Conservation (phyloP, 441 rosid genomes). For the Euphorbia corollata region DNA sequence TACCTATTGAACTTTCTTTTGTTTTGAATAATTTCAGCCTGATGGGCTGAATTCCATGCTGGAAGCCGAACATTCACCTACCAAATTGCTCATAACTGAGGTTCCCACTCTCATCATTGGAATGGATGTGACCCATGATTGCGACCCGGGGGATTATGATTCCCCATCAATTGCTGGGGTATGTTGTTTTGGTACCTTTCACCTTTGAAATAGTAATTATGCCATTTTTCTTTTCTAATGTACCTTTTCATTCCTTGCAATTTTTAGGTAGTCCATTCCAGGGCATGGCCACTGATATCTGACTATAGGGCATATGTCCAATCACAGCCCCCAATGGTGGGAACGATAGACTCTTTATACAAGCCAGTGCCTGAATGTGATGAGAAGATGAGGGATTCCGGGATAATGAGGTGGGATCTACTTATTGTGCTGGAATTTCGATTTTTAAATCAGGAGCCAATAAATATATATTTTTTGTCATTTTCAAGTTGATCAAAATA, state of each 20-base stretch:
- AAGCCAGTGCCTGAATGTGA: conserved; percentile 46
- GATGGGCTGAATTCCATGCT: conserved; percentile 68
- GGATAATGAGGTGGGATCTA: conserved; percentile 51
- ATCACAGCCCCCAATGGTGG: conserved; percentile 67
- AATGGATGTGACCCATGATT: conserved; percentile 86
- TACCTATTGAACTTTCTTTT: background rate
- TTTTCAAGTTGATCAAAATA: background rate
- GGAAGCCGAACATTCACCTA: conserved; percentile 53
- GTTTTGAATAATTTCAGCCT: conserved; percentile 39
- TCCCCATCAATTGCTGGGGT: conserved; percentile 81
- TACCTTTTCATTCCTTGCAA: background rate
- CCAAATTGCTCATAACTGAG: conserved; percentile 53
- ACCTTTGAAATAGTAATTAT: background rate
- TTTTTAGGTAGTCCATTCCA: conserved; percentile 57
- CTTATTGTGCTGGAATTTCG: too few relatives aligned
- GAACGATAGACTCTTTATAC: conserved; percentile 65
- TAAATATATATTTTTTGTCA: background rate
- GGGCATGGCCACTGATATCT: conserved; percentile 76
- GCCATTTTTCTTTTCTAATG: background rate
- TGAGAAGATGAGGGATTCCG: conserved; percentile 37
- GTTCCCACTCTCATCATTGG: conserved; percentile 69
- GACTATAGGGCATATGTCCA: conserved; percentile 75
- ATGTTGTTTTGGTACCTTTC: conserved; percentile 5
- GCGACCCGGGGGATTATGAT: conserved; percentile 60
- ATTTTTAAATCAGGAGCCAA: background rate